Evolutionary conservation across 2,329 filamentous ascomycete genomes (phyloP).

Genomic region (Fusarium musae): DNA sequence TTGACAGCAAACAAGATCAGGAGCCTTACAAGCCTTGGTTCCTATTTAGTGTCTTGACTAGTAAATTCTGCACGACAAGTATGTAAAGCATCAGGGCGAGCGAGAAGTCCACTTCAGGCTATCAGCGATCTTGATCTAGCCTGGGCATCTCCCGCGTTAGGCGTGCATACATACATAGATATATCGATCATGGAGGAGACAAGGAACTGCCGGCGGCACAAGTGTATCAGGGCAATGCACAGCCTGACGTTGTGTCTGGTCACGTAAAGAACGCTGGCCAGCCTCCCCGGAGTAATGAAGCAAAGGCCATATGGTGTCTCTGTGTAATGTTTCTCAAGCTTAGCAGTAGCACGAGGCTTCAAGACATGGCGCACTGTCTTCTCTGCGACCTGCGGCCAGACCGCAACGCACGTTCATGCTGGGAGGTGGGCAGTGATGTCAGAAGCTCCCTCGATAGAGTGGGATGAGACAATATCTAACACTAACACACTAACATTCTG

Average conservation of each 20-base stretch:
- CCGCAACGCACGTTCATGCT: conserved; percentile 22
- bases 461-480: conserved; percentile 33
- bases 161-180: conserved; percentile 22
- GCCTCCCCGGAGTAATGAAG: conserved; percentile 32
- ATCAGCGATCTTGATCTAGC: conserved; percentile 26
- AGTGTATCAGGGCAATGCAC: conserved; percentile 30
- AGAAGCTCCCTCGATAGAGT: conserved; percentile 34
- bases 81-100: conserved; percentile 18
- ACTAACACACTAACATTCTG: conserved; percentile 7
- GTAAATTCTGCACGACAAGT: conserved; percentile 30
- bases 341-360: conserved; percentile 20
- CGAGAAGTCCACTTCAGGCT: conserved; percentile 27
- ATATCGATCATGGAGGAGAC: conserved; percentile 6
- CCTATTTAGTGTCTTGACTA: conserved; percentile 17
- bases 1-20: conserved; percentile 3
- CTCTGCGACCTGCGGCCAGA: conserved; percentile 18
- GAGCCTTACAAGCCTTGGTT: conserved; percentile 24
- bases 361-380: conserved; percentile 38
- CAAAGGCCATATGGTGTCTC: conserved; percentile 36
- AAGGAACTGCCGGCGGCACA: conserved; percentile 34
- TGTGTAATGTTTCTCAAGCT: conserved; percentile 30
- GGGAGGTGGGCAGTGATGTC: conserved; percentile 35
- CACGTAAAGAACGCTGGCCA: conserved; percentile 38
- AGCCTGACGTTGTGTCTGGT: conserved; percentile 30
- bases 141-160: conserved; percentile 23